Percentiles rank a stretch among this genome's conserved stretches.
Conservation (phyloP, 768 basidiomycete genomes). For the Termitomyces sp. region DNA sequence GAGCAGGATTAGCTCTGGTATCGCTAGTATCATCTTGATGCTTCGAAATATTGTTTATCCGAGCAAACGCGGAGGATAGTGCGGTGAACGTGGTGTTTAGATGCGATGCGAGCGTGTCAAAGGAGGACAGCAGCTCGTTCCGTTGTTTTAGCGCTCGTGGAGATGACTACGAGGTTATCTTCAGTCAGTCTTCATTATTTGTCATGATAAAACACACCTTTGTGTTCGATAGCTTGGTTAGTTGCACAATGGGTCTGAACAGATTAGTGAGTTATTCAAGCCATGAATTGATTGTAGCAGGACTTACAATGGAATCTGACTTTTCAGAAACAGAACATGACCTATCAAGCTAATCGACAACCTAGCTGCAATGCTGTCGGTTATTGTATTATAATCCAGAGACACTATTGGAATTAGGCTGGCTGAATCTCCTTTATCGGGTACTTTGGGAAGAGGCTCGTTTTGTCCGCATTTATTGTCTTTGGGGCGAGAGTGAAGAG, state of each 20-base stretch:
- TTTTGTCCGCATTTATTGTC: neutral
- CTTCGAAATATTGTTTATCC: constrained; percentile 2
- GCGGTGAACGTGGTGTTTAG: constrained; percentile 69
- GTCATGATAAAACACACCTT: constrained; percentile 26
- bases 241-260: constrained; percentile 58
- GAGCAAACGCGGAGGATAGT: constrained; percentile 62
- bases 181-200: neutral
- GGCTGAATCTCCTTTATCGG: neutral
- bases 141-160: constrained; percentile 52
- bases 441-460: neutral
- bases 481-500: neutral
- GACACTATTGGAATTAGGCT: constrained; percentile 27
- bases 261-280: neutral
- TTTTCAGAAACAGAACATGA: constrained; percentile 73
- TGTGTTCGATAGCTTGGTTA: constrained; percentile 45
- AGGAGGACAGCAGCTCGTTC: constrained; percentile 55
- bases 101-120: constrained; percentile 70
- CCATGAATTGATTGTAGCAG: constrained; percentile 37
- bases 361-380: constrained; percentile 54
- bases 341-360: constrained; percentile 59
- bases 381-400: constrained; percentile 48
- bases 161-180: constrained; percentile 25
- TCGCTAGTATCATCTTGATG: neutral
- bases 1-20: constrained; percentile 10
- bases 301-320: constrained; percentile 54